A percentile compares a stretch with the other conserved stretches of the same genome.
Evolutionary conservation across 257 asterid species (phyloP).

Genomic region (Euphrasia confusa): DNA sequence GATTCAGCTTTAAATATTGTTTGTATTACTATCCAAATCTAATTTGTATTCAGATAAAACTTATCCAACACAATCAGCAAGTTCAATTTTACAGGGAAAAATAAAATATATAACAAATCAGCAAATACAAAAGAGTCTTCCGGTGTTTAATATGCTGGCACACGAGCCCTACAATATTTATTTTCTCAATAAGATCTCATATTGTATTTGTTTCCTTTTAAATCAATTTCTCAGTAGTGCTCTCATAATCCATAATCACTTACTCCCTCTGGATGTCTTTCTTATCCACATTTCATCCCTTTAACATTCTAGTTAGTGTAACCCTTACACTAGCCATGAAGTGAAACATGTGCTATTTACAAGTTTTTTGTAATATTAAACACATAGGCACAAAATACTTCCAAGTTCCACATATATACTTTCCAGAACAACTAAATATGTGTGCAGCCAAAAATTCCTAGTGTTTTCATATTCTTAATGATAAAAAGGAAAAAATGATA

Average conservation of each 20-base stretch:
- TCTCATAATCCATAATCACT: background rate
- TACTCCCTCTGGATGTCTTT: background rate
- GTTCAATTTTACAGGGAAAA: background rate
- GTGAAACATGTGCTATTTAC: background rate
- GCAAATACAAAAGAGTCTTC: background rate
- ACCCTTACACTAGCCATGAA: background rate
- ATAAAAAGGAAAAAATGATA: background rate
- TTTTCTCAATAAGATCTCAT: background rate
- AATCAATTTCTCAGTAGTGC: background rate
- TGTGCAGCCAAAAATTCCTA: conserved; percentile 10
- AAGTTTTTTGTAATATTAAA: background rate
- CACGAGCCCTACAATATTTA: background rate
- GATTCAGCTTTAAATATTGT: background rate
- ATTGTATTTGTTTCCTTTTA: background rate
- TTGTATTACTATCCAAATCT: background rate
- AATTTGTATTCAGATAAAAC: conserved; percentile 7
- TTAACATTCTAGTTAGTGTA: background rate
- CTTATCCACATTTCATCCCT: conserved; percentile 9
- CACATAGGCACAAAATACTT: background rate
- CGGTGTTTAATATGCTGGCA: background rate
- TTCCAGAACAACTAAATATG: background rate
- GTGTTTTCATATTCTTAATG: background rate
- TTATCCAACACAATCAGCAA: background rate
- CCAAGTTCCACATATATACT: background rate
- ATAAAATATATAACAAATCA: background rate